A percentile compares a stretch with the other conserved stretches of the same genome.
Conservation (phyloP, 208 protist species). For the Crithidia acanthocephali region DNA sequence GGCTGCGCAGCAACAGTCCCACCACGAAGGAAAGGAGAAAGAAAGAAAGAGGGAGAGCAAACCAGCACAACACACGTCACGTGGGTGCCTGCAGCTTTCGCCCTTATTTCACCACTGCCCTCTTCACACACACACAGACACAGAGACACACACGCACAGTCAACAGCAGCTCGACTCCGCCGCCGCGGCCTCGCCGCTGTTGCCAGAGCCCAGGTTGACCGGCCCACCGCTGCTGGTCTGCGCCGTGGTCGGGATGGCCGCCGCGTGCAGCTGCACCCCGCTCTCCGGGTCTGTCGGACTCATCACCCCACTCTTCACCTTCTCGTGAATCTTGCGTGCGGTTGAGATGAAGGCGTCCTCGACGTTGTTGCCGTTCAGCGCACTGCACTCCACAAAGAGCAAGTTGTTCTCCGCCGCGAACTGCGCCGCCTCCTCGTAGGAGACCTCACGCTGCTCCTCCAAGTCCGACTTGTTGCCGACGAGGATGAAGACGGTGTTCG, state of each 20-base stretch:
- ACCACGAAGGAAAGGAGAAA: too few relatives aligned
- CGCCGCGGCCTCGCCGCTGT: not conserved
- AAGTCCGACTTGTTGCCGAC: slow-evolving; percentile 97
- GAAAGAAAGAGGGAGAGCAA: too few relatives aligned
- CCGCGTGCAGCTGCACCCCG: slow-evolving; percentile 79
- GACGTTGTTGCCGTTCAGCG: slow-evolving; percentile 94
- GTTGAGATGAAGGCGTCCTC: slow-evolving; percentile 95
- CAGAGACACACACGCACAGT: not conserved
- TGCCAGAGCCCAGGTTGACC: slow-evolving; percentile 12
- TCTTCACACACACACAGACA: too few relatives aligned
- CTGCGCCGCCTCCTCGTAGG: slow-evolving; percentile 95
- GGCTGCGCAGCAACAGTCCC: not conserved
- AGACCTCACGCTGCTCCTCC: slow-evolving; percentile 95
- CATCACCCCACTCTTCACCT: slow-evolving; percentile 93
- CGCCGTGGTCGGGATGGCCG: slow-evolving; percentile 39
- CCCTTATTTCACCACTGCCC: too few relatives aligned
- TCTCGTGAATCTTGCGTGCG: slow-evolving; percentile 94
- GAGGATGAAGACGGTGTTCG: slow-evolving; percentile 88
- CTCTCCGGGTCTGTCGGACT: slow-evolving; percentile 81
- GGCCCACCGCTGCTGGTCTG: slow-evolving; percentile 16
- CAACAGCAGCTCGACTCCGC: slow-evolving; percentile 26
- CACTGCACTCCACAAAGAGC: slow-evolving; percentile 95
- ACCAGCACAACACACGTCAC: too few relatives aligned
- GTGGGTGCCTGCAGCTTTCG: too few relatives aligned
- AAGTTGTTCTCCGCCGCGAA: slow-evolving; percentile 97